phyloP scores from a whole-genome alignment of 768 basidiomycete genomes.

The Termitomyces titanicus region DNA sequence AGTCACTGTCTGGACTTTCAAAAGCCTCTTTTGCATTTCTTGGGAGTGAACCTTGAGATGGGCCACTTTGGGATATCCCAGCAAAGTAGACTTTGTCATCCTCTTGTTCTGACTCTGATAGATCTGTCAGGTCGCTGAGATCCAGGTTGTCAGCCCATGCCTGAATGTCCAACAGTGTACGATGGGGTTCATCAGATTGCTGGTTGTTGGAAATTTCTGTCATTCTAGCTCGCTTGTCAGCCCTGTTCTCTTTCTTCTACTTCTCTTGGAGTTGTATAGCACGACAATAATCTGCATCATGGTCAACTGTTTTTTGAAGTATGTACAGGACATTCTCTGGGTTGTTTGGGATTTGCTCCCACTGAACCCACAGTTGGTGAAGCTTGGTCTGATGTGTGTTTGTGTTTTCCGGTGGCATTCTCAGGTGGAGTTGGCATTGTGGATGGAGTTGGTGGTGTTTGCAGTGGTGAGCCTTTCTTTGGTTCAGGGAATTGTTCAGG shows the following conservation, averaged over 20 bases:
- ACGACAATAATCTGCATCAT: not conserved
- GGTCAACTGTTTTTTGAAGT: not conserved
- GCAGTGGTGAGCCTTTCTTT: not conserved
- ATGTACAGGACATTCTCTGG: not conserved
- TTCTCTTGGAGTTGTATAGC: not conserved
- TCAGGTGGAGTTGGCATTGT: too few relatives aligned
- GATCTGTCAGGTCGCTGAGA: not conserved
- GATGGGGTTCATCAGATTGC: not conserved
- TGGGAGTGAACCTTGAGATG: not conserved
- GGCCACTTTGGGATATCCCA: too few relatives aligned
- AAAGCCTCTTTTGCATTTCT: not conserved
- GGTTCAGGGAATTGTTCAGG: not conserved
- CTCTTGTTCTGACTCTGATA: not conserved
- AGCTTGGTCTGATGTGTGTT: not conserved
- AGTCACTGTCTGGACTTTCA: too few relatives aligned
- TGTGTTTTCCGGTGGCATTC: not conserved
- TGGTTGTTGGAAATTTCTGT: not conserved
- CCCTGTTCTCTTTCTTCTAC: not conserved
- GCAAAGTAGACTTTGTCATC: too few relatives aligned
- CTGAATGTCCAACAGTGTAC: not conserved
- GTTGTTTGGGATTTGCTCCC: not conserved
- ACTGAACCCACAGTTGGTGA: not conserved
- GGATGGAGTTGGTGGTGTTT: not conserved
- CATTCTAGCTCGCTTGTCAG: not conserved
- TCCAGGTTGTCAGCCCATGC: not conserved